These are phyloP conservation scores for Pontederia paniculata DNA, from an alignment of 176 grass and related monocot genomes.

Conservation along the genomic window DNA sequence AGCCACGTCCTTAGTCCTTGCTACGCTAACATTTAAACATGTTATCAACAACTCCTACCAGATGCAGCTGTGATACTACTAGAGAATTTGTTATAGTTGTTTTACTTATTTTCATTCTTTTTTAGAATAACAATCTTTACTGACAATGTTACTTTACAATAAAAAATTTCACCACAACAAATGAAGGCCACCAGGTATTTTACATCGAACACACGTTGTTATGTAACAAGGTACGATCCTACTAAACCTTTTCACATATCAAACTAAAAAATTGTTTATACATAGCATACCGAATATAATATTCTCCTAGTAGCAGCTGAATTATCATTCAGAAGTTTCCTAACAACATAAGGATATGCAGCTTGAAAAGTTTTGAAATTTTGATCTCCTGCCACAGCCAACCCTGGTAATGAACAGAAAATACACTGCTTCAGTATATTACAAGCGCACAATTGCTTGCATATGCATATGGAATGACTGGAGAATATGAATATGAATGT, in stretches of 20 bases:
- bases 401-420: conserved; percentile 27
- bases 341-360: conserved; percentile 61
- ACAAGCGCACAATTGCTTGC: background rate
- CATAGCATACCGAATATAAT: conserved; percentile 42
- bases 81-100: no score
- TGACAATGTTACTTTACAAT: no score
- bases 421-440: background rate
- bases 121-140: no score
- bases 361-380: conserved; percentile 76
- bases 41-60: no score
- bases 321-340: conserved; percentile 57
- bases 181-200: no score
- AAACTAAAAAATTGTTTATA: conserved; percentile 6
- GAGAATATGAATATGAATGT: background rate
- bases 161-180: no score
- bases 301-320: conserved; percentile 53
- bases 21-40: no score
- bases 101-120: no score
- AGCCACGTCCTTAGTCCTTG: no score
- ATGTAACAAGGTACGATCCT: background rate
- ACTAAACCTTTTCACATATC: background rate
- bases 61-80: no score
- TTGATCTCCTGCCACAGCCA: conserved; percentile 39
- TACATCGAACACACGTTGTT: background rate
- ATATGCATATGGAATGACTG: background rate